phyloP scores from a whole-genome alignment of 1,284 basidiomycete genomes.

The Stygiomarasmius scandens region DNA sequence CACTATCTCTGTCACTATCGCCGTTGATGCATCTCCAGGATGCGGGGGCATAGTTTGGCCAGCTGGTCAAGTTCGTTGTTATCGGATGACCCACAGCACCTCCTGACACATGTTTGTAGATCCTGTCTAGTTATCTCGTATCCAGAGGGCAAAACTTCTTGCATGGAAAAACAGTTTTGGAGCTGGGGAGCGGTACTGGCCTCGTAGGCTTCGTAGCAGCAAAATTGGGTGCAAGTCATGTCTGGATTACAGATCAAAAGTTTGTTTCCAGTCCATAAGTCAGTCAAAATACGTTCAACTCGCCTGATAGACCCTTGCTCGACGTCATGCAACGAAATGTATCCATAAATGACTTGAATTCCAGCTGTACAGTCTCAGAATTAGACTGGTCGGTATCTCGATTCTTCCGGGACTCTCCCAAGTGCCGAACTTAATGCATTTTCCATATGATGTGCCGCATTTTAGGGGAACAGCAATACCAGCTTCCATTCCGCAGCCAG shows the following conservation, averaged over 20 bases:
- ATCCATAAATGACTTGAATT: constrained; percentile 58
- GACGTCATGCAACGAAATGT: constrained; percentile 78
- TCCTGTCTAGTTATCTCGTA: constrained; percentile 74
- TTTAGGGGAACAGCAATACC: constrained; percentile 60
- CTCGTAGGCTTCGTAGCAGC: constrained; percentile 86
- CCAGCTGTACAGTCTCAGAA: constrained; percentile 62
- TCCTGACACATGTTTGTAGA: constrained; percentile 44
- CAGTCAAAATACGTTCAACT: constrained; percentile 22
- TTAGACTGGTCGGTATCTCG: constrained; percentile 69
- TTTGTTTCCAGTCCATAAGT: constrained; percentile 45
- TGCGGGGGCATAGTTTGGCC: constrained; percentile 95
- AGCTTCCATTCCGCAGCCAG: constrained; percentile 47
- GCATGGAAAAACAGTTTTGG: constrained; percentile 63
- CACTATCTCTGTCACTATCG: constrained; percentile 49
- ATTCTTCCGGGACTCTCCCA: constrained; percentile 1
- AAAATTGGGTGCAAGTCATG: constrained; percentile 58
- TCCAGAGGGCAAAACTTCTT: constrained; percentile 54
- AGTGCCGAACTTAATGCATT: constrained; percentile 11
- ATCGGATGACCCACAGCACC: constrained; percentile 9
- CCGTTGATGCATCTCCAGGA: constrained; percentile 79
- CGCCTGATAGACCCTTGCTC: constrained; percentile 61
- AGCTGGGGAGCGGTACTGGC: constrained; percentile 90
- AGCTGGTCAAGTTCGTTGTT: constrained; percentile 73
- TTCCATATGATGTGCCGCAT: constrained; percentile 34
- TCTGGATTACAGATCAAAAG: constrained; percentile 90